phyloP scores from a whole-genome alignment of 2,329 filamentous ascomycete species.

The Alternaria atra region DNA sequence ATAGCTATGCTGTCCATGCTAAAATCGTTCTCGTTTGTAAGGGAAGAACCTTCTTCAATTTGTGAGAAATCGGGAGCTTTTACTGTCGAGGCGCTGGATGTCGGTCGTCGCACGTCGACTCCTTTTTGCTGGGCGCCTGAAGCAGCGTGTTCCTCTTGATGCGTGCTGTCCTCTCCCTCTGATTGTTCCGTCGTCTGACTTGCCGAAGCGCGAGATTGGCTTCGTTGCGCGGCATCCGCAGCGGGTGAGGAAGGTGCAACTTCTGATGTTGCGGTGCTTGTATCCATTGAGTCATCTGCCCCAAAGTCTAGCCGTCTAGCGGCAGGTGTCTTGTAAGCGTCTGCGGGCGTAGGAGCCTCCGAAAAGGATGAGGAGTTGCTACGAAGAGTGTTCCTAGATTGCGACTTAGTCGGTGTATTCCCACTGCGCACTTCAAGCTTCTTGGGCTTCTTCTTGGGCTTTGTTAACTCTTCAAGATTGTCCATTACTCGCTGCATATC shows the following conservation, averaged over 20 bases:
- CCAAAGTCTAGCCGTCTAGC: slow-evolving; percentile 37
- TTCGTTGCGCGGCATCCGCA: slow-evolving; percentile 52
- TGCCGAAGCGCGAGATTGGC: slow-evolving; percentile 27
- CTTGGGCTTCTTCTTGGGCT: slow-evolving; percentile 35
- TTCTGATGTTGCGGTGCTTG: slow-evolving; percentile 42
- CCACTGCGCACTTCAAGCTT: slow-evolving; percentile 31
- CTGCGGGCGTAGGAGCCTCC: slow-evolving; percentile 51
- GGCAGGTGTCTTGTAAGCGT: slow-evolving; percentile 55
- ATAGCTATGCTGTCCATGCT: slow-evolving; percentile 40
- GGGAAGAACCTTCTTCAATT: slow-evolving; percentile 41
- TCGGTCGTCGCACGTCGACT: slow-evolving; percentile 40
- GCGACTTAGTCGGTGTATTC: slow-evolving; percentile 24
- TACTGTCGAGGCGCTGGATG: slow-evolving; percentile 52
- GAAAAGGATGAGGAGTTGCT: slow-evolving; percentile 42
- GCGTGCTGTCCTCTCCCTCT: slow-evolving; percentile 4
- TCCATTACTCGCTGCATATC: slow-evolving; percentile 27
- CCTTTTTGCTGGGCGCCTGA: slow-evolving; percentile 26
- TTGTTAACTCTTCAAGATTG: slow-evolving; percentile 26
- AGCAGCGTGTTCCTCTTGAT: slow-evolving; percentile 13
- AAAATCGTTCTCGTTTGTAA: slow-evolving; percentile 40
- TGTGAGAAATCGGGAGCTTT: slow-evolving; percentile 48
- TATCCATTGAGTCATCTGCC: slow-evolving; percentile 38
- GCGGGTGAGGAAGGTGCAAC: slow-evolving; percentile 55
- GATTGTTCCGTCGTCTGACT: slow-evolving; percentile 12
- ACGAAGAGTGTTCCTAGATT: slow-evolving; percentile 21